Base-by-base conservation (phyloP, 148 eudicot genomes). In the Oxyria digyna region DNA sequence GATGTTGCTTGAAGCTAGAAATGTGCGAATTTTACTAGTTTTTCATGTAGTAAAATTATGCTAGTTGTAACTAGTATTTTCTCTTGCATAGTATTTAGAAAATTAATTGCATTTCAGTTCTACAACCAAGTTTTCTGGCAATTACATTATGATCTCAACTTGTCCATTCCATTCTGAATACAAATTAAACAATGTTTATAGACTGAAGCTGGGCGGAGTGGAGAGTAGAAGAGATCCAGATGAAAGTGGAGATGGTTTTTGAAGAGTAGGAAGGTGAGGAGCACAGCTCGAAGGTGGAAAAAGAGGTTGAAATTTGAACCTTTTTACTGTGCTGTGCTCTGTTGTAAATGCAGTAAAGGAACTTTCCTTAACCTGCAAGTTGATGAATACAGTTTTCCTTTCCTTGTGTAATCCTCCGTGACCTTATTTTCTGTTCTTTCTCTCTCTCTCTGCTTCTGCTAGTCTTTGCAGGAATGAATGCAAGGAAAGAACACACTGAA, bases 341-440 rank as follows among this genome's bases (percentile, higher is more conserved):
- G 62, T 55, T 55, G 14, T 59, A 14, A 26, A 9, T 29, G 65
- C 35, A 55, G 9, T 14, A 57, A 59, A 59, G 65, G 37, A 59
- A 29, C 37, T 59, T 59, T 31, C 65, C 37, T 59, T 29, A n/a
- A n/a, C n/a, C 9, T 59, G 65, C 65, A 59, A 59, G 65, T 59
- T 59, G 65, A 18, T 29, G 65, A 59, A 29, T 27, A 59, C 65
- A 59, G 65, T 59, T 59, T 59, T 29, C 31, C 62, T 29, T 24
- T 26, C 12, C 62, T 55, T 27, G 5, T 21, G 50, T 17, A 50
- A 20, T 20, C 21, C 21, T 0, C 10, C 14, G 62, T 15, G 12
- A 3, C 23, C 4, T 27, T 55, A 12, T 55, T 6, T 27, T 5
- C 27, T 55, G 17, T 33, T 9, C 6, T 55, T 12, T 27, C 17